Percentiles rank a stretch among this genome's conserved stretches.
Conservation (phyloP, 2,329 filamentous ascomycete genomes). For the Moelleriella libera region DNA sequence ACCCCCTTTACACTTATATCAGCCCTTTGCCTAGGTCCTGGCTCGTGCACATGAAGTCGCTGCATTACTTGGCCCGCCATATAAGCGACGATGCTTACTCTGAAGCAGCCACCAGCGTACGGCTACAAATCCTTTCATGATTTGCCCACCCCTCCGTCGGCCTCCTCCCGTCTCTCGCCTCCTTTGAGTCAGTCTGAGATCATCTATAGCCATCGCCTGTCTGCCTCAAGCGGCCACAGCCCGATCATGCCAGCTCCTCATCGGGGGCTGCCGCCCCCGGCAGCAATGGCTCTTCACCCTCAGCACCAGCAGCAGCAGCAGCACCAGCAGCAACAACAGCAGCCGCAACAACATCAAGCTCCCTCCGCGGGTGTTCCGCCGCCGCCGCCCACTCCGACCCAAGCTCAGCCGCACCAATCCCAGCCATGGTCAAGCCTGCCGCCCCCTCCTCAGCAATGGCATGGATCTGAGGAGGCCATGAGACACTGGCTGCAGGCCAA, state of each 20-base stretch:
- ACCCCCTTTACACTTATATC: too few relatives aligned
- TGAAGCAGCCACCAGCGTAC: slow-evolving; percentile 44
- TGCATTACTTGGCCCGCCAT: slow-evolving; percentile 11
- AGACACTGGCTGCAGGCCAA: slow-evolving; percentile 57
- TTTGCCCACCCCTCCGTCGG: slow-evolving; percentile 41
- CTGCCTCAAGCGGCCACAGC: slow-evolving; percentile 27
- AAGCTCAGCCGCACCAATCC: slow-evolving; percentile 16
- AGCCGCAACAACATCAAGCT: too few relatives aligned
- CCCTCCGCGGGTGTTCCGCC: slow-evolving; percentile 3
- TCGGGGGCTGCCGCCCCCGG: slow-evolving; percentile 55
- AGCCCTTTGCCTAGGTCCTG: neutral
- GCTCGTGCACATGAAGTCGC: slow-evolving; percentile 12
- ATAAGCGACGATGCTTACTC: slow-evolving; percentile 42
- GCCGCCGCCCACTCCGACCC: slow-evolving; percentile 11
- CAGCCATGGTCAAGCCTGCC: slow-evolving; percentile 40
- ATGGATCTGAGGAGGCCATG: slow-evolving; percentile 56
- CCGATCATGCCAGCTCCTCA: slow-evolving; percentile 55
- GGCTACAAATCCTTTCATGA: slow-evolving; percentile 49
- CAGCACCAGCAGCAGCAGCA: slow-evolving; percentile 21
- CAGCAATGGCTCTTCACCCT: slow-evolving; percentile 46
- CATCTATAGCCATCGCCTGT: slow-evolving; percentile 23
- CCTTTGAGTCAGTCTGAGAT: slow-evolving; percentile 35
- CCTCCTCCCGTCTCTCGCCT: slow-evolving; percentile 38
- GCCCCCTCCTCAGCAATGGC: slow-evolving; percentile 51
- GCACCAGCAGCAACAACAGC: slow-evolving; percentile 12